Evolutionary conservation across 1,284 basidiomycete species (phyloP).

Genomic region (Takashimella koratensis): DNA sequence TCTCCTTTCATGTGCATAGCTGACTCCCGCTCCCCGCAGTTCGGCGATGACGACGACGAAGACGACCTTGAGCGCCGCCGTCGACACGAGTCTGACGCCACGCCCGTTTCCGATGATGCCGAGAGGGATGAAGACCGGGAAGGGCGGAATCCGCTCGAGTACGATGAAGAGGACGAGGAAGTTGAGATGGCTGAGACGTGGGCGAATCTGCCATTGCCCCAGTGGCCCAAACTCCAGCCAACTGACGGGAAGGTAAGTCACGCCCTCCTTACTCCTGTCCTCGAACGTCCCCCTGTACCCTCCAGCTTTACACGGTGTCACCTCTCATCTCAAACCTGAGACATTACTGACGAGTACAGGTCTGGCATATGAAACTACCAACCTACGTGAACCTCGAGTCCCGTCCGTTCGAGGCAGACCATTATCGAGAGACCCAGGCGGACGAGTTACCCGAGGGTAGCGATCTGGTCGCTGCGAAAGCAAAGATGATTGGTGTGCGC

Average conservation of each 20-base stretch:
- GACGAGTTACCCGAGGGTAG: slow-evolving; percentile 21
- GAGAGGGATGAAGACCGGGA: not conserved
- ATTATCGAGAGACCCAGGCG: slow-evolving; percentile 35
- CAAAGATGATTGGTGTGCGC: slow-evolving; percentile 43
- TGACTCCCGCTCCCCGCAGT: too few relatives aligned
- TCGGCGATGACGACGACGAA: slow-evolving; percentile 81
- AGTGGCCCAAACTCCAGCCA: slow-evolving; percentile 33
- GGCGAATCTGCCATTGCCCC: slow-evolving; percentile 36
- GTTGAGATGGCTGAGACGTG: slow-evolving; percentile 23
- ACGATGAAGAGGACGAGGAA: slow-evolving; percentile 33
- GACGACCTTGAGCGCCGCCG: slow-evolving; percentile 76
- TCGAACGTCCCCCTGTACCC: too few relatives aligned
- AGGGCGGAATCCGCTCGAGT: slow-evolving; percentile 37
- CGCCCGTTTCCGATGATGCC: slow-evolving; percentile 8
- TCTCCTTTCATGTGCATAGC: too few relatives aligned
- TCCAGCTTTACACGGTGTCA: too few relatives aligned
- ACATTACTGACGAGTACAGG: too few relatives aligned
- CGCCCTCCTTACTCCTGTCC: too few relatives aligned
- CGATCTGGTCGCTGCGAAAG: slow-evolving; percentile 31
- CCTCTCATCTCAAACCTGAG: not conserved
- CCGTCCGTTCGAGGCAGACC: slow-evolving; percentile 41
- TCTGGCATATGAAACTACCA: slow-evolving; percentile 44
- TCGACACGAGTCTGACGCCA: slow-evolving; percentile 56
- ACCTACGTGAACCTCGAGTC: slow-evolving; percentile 42
- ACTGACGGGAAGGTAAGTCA: slow-evolving; percentile 46